Evolutionary conservation across 371 early-diverging fungal genomes (phyloP).

Genomic region (Capillidium heterosporum): DNA sequence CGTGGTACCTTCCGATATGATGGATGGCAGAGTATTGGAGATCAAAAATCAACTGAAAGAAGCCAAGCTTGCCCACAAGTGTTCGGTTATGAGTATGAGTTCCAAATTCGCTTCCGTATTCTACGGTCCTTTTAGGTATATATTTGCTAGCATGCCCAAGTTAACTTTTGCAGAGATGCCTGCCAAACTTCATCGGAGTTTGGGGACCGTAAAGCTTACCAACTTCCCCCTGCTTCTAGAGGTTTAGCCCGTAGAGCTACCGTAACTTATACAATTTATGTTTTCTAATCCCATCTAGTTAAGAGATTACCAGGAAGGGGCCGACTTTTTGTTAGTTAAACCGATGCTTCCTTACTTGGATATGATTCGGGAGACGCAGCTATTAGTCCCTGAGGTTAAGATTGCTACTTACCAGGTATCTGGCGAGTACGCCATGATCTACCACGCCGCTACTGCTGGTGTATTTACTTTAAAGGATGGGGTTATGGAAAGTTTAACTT

Average conservation of each 20-base stretch:
- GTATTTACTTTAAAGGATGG: slow-evolving; percentile 69
- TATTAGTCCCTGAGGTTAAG: slow-evolving; percentile 46
- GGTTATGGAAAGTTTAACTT: slow-evolving; percentile 71
- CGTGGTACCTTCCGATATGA: slow-evolving; percentile 94
- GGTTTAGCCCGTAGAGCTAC: slow-evolving; percentile 79
- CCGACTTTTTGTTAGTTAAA: slow-evolving; percentile 93
- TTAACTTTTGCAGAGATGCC: slow-evolving; percentile 44
- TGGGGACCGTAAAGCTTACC: slow-evolving; percentile 89
- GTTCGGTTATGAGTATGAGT: slow-evolving; percentile 80
- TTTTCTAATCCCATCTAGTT: slow-evolving; percentile 8
- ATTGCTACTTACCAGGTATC: slow-evolving; percentile 85
- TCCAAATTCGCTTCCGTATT: slow-evolving; percentile 89
- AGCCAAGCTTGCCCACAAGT: slow-evolving; percentile 53
- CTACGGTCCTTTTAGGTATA: slow-evolving; percentile 92
- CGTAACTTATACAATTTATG: slow-evolving; percentile 9
- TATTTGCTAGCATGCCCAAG: not conserved
- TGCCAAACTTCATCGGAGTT: slow-evolving; percentile 78
- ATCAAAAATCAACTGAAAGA: slow-evolving; percentile 67
- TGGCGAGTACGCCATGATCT: slow-evolving; percentile 90
- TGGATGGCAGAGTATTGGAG: slow-evolving; percentile 86
- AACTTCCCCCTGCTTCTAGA: slow-evolving; percentile 76
- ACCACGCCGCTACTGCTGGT: slow-evolving; percentile 67
- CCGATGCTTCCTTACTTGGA: slow-evolving; percentile 91
- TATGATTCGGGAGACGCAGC: slow-evolving; percentile 77
- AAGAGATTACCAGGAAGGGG: slow-evolving; percentile 85